Conservation (phyloP, 352 stramenopile genomes). For the Albugo candida region DNA sequence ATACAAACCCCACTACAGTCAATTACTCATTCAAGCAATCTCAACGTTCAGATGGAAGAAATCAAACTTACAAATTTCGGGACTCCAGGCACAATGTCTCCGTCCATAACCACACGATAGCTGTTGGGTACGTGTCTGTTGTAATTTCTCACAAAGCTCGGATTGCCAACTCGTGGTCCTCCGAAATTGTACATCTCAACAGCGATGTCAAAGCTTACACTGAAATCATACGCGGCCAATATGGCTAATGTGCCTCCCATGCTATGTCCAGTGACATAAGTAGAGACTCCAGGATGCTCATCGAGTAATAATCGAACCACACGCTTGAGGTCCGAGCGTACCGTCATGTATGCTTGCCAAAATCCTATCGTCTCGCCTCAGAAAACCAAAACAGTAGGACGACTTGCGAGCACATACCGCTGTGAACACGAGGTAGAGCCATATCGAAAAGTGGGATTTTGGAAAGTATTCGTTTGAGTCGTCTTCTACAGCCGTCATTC, state of each 20-base stretch:
- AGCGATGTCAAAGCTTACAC: conserved; percentile 68
- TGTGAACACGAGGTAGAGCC: conserved; percentile 63
- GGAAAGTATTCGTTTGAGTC: conserved; percentile 33
- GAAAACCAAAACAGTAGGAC: not conserved
- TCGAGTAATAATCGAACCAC: conserved; percentile 57
- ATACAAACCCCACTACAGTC: conserved; percentile 42
- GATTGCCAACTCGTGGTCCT: conserved; percentile 67
- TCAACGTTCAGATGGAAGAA: conserved; percentile 2
- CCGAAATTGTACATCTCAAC: conserved; percentile 84
- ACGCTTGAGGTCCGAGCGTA: conserved; percentile 56
- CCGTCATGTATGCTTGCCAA: conserved; percentile 69
- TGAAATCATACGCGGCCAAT: conserved; percentile 69
- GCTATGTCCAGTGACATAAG: conserved; percentile 86
- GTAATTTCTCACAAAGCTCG: conserved; percentile 57
- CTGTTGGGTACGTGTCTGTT: conserved; percentile 53
- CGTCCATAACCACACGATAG: conserved; percentile 68
- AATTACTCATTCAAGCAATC: not conserved
- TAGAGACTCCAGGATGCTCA: conserved; percentile 59
- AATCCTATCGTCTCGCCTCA: conserved; percentile 23
- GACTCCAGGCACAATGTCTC: conserved; percentile 54
- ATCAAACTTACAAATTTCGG: conserved; percentile 38
- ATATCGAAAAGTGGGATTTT: conserved; percentile 71
- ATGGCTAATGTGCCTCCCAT: conserved; percentile 82
- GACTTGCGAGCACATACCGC: conserved; percentile 19
- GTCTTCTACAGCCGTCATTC: conserved; percentile 27